phyloP scores from a whole-genome alignment of 2,329 filamentous ascomycete species.

The Penicillium fuscoglaucum region DNA sequence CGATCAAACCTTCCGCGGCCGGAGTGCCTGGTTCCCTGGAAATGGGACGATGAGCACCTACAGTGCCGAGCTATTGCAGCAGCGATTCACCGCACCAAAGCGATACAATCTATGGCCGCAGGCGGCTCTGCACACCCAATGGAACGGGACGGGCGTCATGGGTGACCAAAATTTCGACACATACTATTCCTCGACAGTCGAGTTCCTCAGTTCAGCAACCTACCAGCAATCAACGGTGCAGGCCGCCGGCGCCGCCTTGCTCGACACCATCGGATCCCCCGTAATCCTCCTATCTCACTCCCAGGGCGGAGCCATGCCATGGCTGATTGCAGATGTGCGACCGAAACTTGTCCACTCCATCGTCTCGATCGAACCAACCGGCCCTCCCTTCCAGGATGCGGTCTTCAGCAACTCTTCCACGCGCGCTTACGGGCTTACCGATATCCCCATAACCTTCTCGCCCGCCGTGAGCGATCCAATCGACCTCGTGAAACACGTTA shows the following conservation, averaged over 20 bases:
- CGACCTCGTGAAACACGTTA: conserved; percentile 35
- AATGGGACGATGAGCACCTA: conserved; percentile 22
- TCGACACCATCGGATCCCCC: conserved; percentile 45
- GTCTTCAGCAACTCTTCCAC: conserved; percentile 39
- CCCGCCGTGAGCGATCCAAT: conserved; percentile 44
- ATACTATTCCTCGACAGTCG: conserved; percentile 45
- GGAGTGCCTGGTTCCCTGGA: conserved; percentile 28
- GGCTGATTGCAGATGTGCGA: conserved; percentile 51
- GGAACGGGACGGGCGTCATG: conserved; percentile 32
- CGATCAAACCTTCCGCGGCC: conserved; percentile 43
- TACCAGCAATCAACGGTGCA: conserved; percentile 35
- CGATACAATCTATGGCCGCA: conserved; percentile 45
- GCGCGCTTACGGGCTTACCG: conserved; percentile 50
- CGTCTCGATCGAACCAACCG: conserved; percentile 54
- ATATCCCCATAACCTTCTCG: conserved; percentile 52
- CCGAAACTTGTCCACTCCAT: conserved; percentile 51
- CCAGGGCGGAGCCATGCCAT: conserved; percentile 49
- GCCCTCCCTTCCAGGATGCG: conserved; percentile 52
- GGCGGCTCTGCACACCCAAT: conserved; percentile 47
- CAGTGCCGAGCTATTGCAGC: conserved; percentile 28
- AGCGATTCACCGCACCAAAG: conserved; percentile 37
- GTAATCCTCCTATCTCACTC: conserved; percentile 53
- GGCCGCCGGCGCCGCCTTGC: conserved; percentile 44
- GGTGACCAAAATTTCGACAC: conserved; percentile 53
- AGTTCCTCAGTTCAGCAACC: conserved; percentile 15